Evolutionary conservation across 345 rosid species (phyloP).

Genomic region (Pistacia integerrima): DNA sequence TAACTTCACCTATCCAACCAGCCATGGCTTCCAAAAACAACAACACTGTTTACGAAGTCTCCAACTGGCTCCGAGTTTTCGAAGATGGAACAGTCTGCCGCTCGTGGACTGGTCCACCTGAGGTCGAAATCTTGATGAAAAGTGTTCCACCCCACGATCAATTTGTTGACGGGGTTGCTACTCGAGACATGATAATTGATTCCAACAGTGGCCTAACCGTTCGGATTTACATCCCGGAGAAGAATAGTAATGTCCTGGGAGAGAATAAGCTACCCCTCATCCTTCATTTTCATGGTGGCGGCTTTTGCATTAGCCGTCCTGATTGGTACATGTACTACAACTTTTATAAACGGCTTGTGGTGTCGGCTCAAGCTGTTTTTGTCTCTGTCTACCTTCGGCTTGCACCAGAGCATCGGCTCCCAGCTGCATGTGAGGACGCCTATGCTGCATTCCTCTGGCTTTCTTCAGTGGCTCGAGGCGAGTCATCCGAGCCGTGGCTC

Average conservation of each 20-base stretch:
- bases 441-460: conserved; percentile 35
- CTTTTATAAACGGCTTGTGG: conserved; percentile 22
- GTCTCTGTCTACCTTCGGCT: conserved; percentile 32
- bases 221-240: conserved; percentile 16
- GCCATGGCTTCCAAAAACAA: conserved; percentile 7
- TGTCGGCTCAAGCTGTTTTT: conserved; percentile 5
- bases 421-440: conserved; percentile 31
- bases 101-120: conserved; percentile 20
- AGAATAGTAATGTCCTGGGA: not conserved
- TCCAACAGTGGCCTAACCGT: conserved; percentile 6
- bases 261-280: conserved; percentile 9
- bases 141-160: conserved; percentile 13
- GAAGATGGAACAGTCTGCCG: conserved; percentile 19
- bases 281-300: conserved; percentile 41
- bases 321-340: conserved; percentile 42
- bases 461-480: conserved; percentile 4
- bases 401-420: conserved; percentile 40
- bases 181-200: conserved; percentile 11
- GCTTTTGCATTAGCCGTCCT: conserved; percentile 37
- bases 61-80: conserved; percentile 13
- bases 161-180: conserved; percentile 14
- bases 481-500: conserved; percentile 25
- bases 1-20: not conserved
- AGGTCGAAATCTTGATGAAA: not conserved
- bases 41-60: conserved; percentile 12